These are phyloP conservation scores for Catunica adiposa DNA, from an alignment of 2,329 filamentous ascomycete species.

Conservation along the genomic window DNA sequence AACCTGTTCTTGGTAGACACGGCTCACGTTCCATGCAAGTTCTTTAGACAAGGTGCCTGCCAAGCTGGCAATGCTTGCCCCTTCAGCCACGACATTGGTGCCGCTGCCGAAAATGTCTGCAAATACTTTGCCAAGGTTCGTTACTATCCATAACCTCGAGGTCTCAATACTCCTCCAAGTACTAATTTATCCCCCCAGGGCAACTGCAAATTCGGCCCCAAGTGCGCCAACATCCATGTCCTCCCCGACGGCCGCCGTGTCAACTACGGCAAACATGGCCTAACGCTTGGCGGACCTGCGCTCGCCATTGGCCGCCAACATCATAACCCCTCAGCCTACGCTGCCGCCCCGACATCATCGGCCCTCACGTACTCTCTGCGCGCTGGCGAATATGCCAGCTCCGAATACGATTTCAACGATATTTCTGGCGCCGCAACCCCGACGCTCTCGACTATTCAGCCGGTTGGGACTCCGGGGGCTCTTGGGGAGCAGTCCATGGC, in stretches of 20 bases:
- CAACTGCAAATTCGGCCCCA: slow-evolving; percentile 97
- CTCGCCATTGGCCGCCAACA: slow-evolving; percentile 36
- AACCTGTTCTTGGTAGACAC: slow-evolving; percentile 49
- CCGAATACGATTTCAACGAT: slow-evolving; percentile 27
- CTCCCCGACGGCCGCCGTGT: slow-evolving; percentile 85
- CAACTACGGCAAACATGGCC: slow-evolving; percentile 59
- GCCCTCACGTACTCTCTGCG: slow-evolving; percentile 47
- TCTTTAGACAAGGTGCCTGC: slow-evolving; percentile 91
- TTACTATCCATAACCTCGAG: not conserved
- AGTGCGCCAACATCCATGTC: slow-evolving; percentile 93
- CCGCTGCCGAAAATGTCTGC: slow-evolving; percentile 74
- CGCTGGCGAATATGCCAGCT: slow-evolving; percentile 23
- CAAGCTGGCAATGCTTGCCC: slow-evolving; percentile 93
- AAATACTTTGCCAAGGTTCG: slow-evolving; percentile 97
- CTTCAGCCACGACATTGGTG: slow-evolving; percentile 84
- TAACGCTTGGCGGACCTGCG: slow-evolving; percentile 41
- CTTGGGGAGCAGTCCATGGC: slow-evolving; percentile 11
- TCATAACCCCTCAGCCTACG: slow-evolving; percentile 24
- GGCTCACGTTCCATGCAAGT: slow-evolving; percentile 96
- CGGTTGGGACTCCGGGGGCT: slow-evolving; percentile 20
- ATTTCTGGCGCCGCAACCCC: slow-evolving; percentile 17
- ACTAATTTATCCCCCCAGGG: slow-evolving; percentile 37
- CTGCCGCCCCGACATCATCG: slow-evolving; percentile 45
- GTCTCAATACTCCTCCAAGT: not conserved
- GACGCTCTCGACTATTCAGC: slow-evolving; percentile 15